Evolutionary conservation across 2,329 filamentous ascomycete species (phyloP).

Genomic region (Trichophyton simii): DNA sequence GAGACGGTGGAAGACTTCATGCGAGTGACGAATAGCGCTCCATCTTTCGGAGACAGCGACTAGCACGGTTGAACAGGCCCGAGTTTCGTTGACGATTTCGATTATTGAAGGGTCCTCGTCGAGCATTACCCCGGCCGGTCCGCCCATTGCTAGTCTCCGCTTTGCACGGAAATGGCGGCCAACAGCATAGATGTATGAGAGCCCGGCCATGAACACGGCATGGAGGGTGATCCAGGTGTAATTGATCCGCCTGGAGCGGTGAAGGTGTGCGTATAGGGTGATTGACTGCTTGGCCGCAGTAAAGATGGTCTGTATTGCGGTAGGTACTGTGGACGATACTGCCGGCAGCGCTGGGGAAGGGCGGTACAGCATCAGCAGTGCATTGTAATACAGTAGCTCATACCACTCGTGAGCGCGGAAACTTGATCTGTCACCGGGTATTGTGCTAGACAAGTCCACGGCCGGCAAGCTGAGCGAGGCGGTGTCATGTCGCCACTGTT

Average conservation of each 20-base stretch:
- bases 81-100: slow-evolving; percentile 33
- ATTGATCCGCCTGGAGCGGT: slow-evolving; percentile 36
- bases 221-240: slow-evolving; percentile 40
- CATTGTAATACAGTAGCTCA: slow-evolving; percentile 33
- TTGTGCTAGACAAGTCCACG: slow-evolving; percentile 10
- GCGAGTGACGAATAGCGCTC: slow-evolving; percentile 29
- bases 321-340: slow-evolving; percentile 17
- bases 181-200: slow-evolving; percentile 35
- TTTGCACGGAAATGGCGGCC: slow-evolving; percentile 29
- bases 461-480: slow-evolving; percentile 10
- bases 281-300: slow-evolving; percentile 31
- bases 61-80: slow-evolving; percentile 35
- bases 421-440: slow-evolving; percentile 24
- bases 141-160: slow-evolving; percentile 10
- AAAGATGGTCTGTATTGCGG: slow-evolving; percentile 28
- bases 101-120: slow-evolving; percentile 27
- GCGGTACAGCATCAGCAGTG: slow-evolving; percentile 32
- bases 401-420: slow-evolving; percentile 35
- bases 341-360: slow-evolving; percentile 27
- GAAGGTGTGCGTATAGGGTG: slow-evolving; percentile 33
- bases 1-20: slow-evolving; percentile 33
- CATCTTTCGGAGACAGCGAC: slow-evolving; percentile 36
- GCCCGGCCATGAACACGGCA: slow-evolving; percentile 37
- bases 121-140: slow-evolving; percentile 15
- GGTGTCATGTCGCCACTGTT: slow-evolving; percentile 16